Evolutionary conservation across 2,329 filamentous ascomycete species (phyloP).

Genomic region (Clonostachys chloroleuca): DNA sequence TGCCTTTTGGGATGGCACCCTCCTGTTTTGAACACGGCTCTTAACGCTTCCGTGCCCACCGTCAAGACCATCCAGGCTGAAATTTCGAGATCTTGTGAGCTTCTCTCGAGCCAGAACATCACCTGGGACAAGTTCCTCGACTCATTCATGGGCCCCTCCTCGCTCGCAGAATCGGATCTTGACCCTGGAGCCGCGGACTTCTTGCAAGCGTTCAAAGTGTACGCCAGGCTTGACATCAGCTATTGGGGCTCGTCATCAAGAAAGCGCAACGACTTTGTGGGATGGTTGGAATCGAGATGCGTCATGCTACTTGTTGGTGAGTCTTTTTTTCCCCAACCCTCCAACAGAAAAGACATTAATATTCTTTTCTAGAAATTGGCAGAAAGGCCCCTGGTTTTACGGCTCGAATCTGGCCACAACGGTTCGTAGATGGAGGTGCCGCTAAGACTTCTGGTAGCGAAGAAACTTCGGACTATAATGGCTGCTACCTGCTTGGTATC

Average conservation of each 20-base stretch:
- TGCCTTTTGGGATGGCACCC: conserved; percentile 59
- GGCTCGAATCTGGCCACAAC: conserved; percentile 58
- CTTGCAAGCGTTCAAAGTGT: conserved; percentile 44
- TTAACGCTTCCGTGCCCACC: conserved; percentile 47
- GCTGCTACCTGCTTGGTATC: conserved; percentile 59
- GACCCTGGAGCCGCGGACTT: conserved; percentile 37
- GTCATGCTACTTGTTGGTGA: conserved; percentile 53
- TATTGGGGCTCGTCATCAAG: conserved; percentile 59
- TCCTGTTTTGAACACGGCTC: conserved; percentile 56
- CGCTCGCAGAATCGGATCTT: not conserved
- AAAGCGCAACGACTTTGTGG: conserved; percentile 50
- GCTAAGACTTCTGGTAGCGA: not conserved
- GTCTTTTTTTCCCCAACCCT: conserved; percentile 10
- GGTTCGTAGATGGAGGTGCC: conserved; percentile 39
- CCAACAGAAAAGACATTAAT: not conserved
- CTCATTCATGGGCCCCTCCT: not conserved
- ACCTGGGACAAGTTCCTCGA: conserved; percentile 36
- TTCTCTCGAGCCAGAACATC: conserved; percentile 25
- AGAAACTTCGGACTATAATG: conserved; percentile 41
- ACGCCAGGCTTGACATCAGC: conserved; percentile 56
- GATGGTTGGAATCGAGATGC: conserved; percentile 61
- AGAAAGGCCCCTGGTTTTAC: conserved; percentile 44
- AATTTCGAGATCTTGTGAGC: conserved; percentile 36
- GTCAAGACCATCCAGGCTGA: conserved; percentile 46
- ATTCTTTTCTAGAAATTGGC: conserved; percentile 40